Percentiles rank a stretch among this genome's conserved stretches.
Evolutionary conservation across 495 filamentous ascomycete species (phyloP).

Genomic region (Podospora pseudocomata): DNA sequence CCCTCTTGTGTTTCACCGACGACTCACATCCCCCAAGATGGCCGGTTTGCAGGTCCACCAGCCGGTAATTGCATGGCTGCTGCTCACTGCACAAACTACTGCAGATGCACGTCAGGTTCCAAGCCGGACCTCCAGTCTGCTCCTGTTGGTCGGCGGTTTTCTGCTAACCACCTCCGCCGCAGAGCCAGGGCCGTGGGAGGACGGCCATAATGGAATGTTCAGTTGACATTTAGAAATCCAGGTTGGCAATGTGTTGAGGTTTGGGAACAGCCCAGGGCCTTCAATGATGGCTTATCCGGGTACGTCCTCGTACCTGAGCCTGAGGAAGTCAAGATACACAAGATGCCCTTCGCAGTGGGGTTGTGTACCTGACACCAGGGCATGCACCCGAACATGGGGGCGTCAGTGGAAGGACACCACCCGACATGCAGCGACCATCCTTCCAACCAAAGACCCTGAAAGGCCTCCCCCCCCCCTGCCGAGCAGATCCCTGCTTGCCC

Average conservation of each 20-base stretch:
- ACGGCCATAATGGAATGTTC: not conserved
- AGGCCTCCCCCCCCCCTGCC: not conserved
- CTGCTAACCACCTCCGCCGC: no score
- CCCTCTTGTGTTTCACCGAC: not conserved
- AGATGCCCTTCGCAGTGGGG: not conserved
- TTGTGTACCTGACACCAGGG: not conserved
- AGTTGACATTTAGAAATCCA: not conserved
- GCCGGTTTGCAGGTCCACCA: not conserved
- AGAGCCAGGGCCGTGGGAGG: not conserved
- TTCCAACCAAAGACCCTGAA: conserved; percentile 5
- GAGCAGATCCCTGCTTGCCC: not conserved
- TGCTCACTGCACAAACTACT: not conserved
- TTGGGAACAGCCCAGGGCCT: not conserved
- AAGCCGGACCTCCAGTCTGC: no score
- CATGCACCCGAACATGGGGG: not conserved
- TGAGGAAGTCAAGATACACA: not conserved
- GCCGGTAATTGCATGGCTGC: not conserved
- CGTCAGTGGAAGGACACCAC: not conserved
- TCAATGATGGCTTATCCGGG: not conserved
- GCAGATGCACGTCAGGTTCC: not conserved
- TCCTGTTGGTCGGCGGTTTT: not conserved
- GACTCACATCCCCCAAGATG: not conserved
- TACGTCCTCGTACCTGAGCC: not conserved
- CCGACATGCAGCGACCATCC: conserved; percentile 1
- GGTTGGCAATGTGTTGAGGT: no score